Evolutionary conservation across 2,329 filamentous ascomycete genomes (phyloP).

Genomic region (Thielaviopsis punctulata): DNA sequence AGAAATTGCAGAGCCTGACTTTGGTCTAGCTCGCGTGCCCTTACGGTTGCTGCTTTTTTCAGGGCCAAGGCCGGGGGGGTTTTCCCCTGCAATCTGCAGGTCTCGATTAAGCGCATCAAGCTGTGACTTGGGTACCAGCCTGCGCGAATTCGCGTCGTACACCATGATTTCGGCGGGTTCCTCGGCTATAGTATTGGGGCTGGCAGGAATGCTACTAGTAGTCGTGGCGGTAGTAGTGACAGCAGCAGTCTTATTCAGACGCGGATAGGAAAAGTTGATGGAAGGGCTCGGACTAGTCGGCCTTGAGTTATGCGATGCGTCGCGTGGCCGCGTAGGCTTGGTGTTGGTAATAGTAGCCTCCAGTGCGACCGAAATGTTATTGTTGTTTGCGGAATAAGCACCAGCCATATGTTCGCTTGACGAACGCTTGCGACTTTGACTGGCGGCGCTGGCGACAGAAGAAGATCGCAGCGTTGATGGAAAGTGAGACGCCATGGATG

Average conservation of each 20-base stretch:
- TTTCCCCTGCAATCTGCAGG: conserved; percentile 10
- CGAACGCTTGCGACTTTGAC: conserved; percentile 35
- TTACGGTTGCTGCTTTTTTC: not conserved
- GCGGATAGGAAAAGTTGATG: conserved; percentile 43
- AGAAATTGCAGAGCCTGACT: conserved; percentile 2
- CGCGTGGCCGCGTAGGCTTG: conserved; percentile 24
- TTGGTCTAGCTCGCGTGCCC: conserved; percentile 3
- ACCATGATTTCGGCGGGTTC: conserved; percentile 30
- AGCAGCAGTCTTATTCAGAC: conserved; percentile 22
- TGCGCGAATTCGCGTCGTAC: conserved; percentile 48
- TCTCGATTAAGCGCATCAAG: conserved; percentile 7
- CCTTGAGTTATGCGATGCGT: conserved; percentile 24
- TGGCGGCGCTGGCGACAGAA: conserved; percentile 23
- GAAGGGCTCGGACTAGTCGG: conserved; percentile 33
- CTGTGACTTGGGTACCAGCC: conserved; percentile 33
- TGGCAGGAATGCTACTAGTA: no score
- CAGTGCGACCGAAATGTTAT: conserved; percentile 25
- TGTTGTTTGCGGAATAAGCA: conserved; percentile 28
- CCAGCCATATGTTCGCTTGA: conserved; percentile 25
- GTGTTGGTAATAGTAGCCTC: conserved; percentile 7
- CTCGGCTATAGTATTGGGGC: conserved; percentile 22
- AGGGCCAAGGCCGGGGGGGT: not conserved
- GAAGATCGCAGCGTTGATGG: not conserved
- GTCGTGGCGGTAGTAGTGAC: no score
- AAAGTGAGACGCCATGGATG: conserved; percentile 23